Evolutionary conservation across 495 filamentous ascomycete species (phyloP).

Genomic region (Astrothelium macrocarpum): DNA sequence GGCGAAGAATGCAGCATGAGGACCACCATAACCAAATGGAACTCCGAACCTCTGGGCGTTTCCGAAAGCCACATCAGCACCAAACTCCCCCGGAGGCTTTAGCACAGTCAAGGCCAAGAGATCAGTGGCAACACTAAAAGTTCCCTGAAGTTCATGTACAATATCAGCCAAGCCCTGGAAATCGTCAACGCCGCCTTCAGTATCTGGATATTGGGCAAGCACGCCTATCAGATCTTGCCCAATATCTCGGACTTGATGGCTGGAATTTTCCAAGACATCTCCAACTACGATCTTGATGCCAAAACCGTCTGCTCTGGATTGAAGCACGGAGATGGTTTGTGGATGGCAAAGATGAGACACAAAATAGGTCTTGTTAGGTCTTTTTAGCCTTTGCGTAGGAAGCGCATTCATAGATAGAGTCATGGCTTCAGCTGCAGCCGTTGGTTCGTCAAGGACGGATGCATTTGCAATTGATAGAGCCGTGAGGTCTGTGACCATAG

Average conservation of each 20-base stretch:
- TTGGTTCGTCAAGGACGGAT: conserved; percentile 86
- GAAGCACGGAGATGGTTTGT: conserved; percentile 80
- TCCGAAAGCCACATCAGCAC: conserved; percentile 94
- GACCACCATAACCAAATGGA: conserved; percentile 87
- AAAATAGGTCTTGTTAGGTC: conserved; percentile 67
- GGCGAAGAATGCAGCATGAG: conserved; percentile 96
- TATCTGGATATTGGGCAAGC: conserved; percentile 91
- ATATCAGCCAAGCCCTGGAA: conserved; percentile 63
- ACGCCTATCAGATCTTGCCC: conserved; percentile 85
- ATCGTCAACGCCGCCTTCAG: conserved; percentile 69
- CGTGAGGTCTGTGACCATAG: conserved; percentile 82
- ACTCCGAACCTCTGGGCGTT: conserved; percentile 93
- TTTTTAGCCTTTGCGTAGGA: conserved; percentile 61
- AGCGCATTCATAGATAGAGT: conserved; percentile 79
- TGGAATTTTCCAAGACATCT: conserved; percentile 56
- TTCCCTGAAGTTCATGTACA: conserved; percentile 70
- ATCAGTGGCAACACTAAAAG: conserved; percentile 86
- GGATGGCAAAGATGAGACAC: conserved; percentile 78
- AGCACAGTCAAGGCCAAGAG: conserved; percentile 81
- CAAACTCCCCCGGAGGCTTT: conserved; percentile 90
- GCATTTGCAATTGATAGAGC: conserved; percentile 87
- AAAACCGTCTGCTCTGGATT: conserved; percentile 86
- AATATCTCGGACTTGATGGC: conserved; percentile 56
- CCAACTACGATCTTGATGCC: conserved; percentile 68
- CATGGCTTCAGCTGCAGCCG: conserved; percentile 95